Percentiles rank a stretch among this genome's conserved stretches.
These are phyloP conservation scores for Fusarium kyushuense DNA, from an alignment of 2,329 filamentous ascomycete species.

Conservation along the genomic window DNA sequence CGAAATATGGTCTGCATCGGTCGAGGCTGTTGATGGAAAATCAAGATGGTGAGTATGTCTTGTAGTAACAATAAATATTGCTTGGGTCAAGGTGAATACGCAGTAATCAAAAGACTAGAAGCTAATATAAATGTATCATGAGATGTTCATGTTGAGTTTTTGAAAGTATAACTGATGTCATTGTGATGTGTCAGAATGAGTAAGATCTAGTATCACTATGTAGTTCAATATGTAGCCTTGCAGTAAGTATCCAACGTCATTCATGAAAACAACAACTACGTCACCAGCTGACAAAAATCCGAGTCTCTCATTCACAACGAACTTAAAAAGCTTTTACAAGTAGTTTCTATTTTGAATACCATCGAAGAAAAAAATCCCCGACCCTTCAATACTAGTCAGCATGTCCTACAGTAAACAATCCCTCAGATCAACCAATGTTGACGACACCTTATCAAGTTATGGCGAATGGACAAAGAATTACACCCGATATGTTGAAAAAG, in stretches of 20 bases:
- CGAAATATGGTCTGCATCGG: neutral
- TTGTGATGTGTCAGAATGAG: neutral
- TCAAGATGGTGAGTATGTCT: neutral
- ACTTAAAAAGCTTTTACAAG: neutral
- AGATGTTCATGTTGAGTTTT: neutral
- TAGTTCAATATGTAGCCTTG: too few relatives aligned
- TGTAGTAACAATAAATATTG: neutral
- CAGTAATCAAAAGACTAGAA: neutral
- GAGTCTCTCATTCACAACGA: neutral
- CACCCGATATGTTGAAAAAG: conserved; percentile 45
- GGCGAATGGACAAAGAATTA: conserved; percentile 48
- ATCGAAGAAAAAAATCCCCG: neutral
- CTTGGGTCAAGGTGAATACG: too few relatives aligned
- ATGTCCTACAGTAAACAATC: conserved; percentile 30
- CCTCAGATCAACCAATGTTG: conserved; percentile 14
- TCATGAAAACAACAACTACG: neutral
- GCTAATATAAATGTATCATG: too few relatives aligned
- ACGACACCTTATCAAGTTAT: conserved; percentile 35
- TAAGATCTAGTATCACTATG: too few relatives aligned
- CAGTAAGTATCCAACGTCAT: conserved; percentile 3
- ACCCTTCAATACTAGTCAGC: fast-evolving
- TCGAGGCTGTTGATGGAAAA: conserved; percentile 2
- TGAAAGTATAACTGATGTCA: too few relatives aligned
- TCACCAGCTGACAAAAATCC: neutral
- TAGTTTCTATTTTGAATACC: neutral